Evolutionary conservation across 2,329 filamentous ascomycete genomes (phyloP), one percentile per base, ranked within the genome.

Genomic region (Fusarium siculi): DNA sequence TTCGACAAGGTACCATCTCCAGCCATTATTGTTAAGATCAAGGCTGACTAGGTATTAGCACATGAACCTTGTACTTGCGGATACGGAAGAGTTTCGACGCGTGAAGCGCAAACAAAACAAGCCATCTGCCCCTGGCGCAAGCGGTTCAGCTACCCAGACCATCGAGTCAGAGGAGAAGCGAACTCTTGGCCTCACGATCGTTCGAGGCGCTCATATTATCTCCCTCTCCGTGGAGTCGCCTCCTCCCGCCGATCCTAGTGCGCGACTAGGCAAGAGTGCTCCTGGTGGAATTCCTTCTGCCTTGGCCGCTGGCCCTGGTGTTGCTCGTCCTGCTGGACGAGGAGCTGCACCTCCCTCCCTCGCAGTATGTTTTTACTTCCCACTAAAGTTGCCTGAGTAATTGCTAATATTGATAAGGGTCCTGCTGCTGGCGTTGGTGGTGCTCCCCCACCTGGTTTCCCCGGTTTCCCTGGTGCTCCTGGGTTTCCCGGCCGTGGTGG

Each of bases 1-100:
- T 99, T 98, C 80, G 96, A 99, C 84, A 98, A 98, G 90, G 94
- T 96, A 84, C 66, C 15, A 53, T 44, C 37, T 58, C 39, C 58
- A 14, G 21, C 30, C 15, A 53, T 36, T 19, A n/a, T n/a, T 18
- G 23, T 53, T 28, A 16, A 23, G 40, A 53, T 9, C 40, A 42
- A 19, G 23, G 36, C 77, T 79, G 23, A 77, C 52, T 30, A 15
- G 15, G 37, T 11, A 43, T 16, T 58, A 97, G 95, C 96, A 99
- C 85, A 99, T 99, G 96, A 99, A 99, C 84, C 90, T 99, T 75
- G 96, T 99, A 71, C 93, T 99, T 72, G 96, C 96, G 84, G 96
- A 99, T 81, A 98, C 96, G 76, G 96, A 99, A 89, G 96, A 98
- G 84, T 98, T 97, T 84, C 93, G 95, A 82, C 93, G 93, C 81